phyloP scores from a whole-genome alignment of 73 alveolate genomes.

The Diophrys appendiculata region DNA sequence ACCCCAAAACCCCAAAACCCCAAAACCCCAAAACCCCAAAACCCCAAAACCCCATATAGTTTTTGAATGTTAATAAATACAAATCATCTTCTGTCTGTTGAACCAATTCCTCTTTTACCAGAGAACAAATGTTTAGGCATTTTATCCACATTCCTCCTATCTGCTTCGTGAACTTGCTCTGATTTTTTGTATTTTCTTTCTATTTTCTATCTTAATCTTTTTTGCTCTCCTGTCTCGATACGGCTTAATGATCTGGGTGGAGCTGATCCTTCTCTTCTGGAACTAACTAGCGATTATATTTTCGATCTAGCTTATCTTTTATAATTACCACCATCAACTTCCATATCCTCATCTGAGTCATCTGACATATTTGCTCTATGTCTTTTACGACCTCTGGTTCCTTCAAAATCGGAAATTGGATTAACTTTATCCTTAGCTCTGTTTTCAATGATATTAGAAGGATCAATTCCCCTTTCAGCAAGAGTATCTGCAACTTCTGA shows the following conservation, averaged over 20 bases:
- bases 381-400: conserved; percentile 64
- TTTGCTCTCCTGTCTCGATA: conserved; percentile 62
- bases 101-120: conserved; percentile 96
- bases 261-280: conserved; percentile 78
- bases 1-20: no score
- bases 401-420: conserved; percentile 72
- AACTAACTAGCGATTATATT: conserved; percentile 57
- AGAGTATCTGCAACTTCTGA: conserved; percentile 14
- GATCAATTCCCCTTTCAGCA: conserved; percentile 8
- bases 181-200: conserved; percentile 83
- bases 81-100: conserved; percentile 93
- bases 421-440: conserved; percentile 41
- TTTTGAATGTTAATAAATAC: no score
- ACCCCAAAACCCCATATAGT: no score
- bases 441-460: neutral
- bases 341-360: conserved; percentile 39
- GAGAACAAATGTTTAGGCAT: conserved; percentile 93
- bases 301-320: conserved; percentile 20
- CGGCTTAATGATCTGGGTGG: conserved; percentile 56
- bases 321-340: conserved; percentile 48
- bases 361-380: conserved; percentile 61
- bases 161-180: conserved; percentile 82
- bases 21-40: no score
- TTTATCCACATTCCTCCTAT: conserved; percentile 78
- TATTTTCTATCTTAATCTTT: conserved; percentile 77